These are phyloP conservation scores for Cavenderia fasciculata DNA, from an alignment of 78 protist species.

Conservation along the genomic window DNA sequence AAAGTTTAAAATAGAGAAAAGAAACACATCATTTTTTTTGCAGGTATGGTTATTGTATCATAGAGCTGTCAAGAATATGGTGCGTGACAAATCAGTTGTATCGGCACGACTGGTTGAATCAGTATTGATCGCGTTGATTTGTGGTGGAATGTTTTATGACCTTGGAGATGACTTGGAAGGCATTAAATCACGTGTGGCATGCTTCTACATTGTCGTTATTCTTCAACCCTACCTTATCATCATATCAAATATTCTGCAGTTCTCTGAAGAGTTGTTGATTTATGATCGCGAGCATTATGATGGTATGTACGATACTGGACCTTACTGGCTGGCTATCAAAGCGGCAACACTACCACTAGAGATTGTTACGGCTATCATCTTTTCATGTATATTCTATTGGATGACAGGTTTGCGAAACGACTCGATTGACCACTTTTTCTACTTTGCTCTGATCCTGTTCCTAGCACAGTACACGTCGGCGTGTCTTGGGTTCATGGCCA, in stretches of 20 bases:
- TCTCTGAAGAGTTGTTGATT: constrained; percentile 6
- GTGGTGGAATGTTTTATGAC: constrained; percentile 28
- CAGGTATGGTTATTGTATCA: constrained; percentile 5
- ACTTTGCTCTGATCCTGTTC: not conserved
- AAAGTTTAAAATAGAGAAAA: not conserved
- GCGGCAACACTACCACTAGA: constrained; percentile 11
- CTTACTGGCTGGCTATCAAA: constrained; percentile 28
- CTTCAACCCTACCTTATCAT: constrained; percentile 21
- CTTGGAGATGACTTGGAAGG: not conserved
- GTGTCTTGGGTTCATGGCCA: constrained; percentile 2
- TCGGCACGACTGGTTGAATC: constrained; percentile 11
- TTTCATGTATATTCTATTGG: constrained; percentile 22
- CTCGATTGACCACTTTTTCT: not conserved
- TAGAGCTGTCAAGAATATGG: not conserved
- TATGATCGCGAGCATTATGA: constrained; percentile 47
- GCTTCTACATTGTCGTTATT: constrained; percentile 6
- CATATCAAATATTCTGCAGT: constrained; percentile 31
- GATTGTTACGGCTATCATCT: constrained; percentile 1
- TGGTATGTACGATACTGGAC: not conserved
- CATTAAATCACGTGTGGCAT: constrained; percentile 13
- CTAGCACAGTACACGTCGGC: constrained; percentile 30
- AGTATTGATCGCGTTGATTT: constrained; percentile 1
- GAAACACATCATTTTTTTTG: not conserved
- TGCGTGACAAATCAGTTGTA: not conserved
- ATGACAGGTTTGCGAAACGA: constrained; percentile 6